Evolutionary conservation across 495 filamentous ascomycete species (phyloP).

Genomic region (Jackrogersella multiformis): DNA sequence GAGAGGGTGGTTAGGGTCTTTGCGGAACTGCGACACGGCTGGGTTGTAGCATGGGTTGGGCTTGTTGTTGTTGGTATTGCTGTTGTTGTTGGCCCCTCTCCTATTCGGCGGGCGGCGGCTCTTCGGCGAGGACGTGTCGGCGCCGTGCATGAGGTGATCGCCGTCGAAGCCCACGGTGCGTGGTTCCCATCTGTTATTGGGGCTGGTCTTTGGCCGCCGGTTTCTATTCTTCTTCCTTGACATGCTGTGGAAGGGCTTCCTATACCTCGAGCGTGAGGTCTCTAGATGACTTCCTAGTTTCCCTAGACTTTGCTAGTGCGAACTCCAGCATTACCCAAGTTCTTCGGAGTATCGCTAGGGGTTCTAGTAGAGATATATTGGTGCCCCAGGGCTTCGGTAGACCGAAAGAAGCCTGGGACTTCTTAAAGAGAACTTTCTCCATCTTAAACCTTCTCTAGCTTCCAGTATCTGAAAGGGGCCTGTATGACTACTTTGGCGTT

Average conservation of each 20-base stretch:
- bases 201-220: not conserved
- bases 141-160: slow-evolving; percentile 33
- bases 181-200: slow-evolving; percentile 8
- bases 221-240: slow-evolving; percentile 14
- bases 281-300: not conserved
- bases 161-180: slow-evolving; percentile 27
- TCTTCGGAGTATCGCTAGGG: slow-evolving; percentile 2
- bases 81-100: slow-evolving; percentile 12
- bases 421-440: slow-evolving; percentile 34
- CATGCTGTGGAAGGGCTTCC: not conserved
- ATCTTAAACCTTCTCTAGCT: slow-evolving; percentile 35
- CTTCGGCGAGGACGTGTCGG: not conserved
- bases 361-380: slow-evolving; percentile 29
- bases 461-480: slow-evolving; percentile 27
- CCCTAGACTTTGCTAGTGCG: not conserved
- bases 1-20: not conserved
- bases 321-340: not conserved
- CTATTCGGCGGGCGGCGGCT: not conserved
- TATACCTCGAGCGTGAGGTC: not conserved
- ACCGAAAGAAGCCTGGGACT: slow-evolving; percentile 3
- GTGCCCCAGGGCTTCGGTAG: slow-evolving; percentile 10
- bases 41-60: not conserved
- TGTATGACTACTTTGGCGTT: not conserved
- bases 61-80: too few species aligned
- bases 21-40: not conserved